Evolutionary conservation across 2,329 filamentous ascomycete species (phyloP), one percentile per base, ranked within the genome.

Genomic region (Penicillium hesseltinei): DNA sequence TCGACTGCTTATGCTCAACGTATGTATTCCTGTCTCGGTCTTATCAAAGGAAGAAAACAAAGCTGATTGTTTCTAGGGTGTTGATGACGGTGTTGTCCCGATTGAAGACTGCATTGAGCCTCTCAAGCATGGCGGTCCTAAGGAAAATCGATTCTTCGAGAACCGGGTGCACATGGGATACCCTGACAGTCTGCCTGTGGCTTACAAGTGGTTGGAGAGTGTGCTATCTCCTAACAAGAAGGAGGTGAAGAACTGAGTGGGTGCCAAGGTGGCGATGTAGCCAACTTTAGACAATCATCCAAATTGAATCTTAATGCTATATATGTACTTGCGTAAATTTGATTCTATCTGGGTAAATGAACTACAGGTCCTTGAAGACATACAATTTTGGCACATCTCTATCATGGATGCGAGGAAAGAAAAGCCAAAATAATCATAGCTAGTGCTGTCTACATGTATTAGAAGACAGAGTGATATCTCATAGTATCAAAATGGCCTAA

Each of bases 121-220:
- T 53, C 83, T 87, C 62, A 84, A 88, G 69, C 80, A 88, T 62
- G 86, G 86, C 2, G 80, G 77, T 33, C 84, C 84, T 13, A 89
- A 89, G 74, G 86, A 88, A 72, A 84, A 79, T 11, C 78, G 86
- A 25, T 78, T 88, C 73, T 87, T 88, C 59, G 74, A 81, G 0
- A 82, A 82, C 0, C 75, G 83, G 33, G 69, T 87, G 61, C 86
- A 89, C 65, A 89, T 88, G 86, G 86, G 86, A 13, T 89, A 89
- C 67, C 86, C 87, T 0, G 62, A 74, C 43, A 76, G 71, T 45
- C 67, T 77, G 51, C 68, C 69, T 8, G 70, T 74, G 25, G 71
- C 74, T 15, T 72, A 76, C 56, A 71, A 69, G 54, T 77, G 72
- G 71, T 60, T 77, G 51, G 73, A 77, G 55, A 64, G 65, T 21